A percentile compares a stretch with the other conserved stretches of the same genome.
phyloP scores from a whole-genome alignment of 1,139 yeast genomes.

The Yamadazyma kanchanaburiensis region DNA sequence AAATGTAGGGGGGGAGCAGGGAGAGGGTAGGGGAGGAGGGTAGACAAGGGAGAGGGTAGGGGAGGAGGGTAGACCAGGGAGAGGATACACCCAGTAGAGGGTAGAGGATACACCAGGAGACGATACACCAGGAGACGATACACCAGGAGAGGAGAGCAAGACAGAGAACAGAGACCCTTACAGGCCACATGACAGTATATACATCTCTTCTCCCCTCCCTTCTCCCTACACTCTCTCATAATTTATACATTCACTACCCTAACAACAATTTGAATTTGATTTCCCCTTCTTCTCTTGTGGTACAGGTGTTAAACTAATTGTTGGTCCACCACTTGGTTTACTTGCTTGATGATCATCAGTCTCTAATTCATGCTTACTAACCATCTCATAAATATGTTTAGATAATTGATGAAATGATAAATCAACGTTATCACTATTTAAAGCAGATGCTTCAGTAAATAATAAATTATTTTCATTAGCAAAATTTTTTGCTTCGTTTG shows the following conservation, averaged over 20 bases:
- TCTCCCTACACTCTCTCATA: neutral
- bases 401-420: conserved; percentile 88
- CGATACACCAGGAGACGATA: too few relatives aligned
- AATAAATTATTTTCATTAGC: conserved; percentile 90
- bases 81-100: too few relatives aligned
- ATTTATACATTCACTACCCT: conserved; percentile 8
- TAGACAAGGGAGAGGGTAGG: too few relatives aligned
- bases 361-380: conserved; percentile 82
- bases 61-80: too few relatives aligned
- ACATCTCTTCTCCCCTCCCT: too few relatives aligned
- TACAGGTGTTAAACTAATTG: conserved; percentile 90
- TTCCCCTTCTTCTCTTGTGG: conserved; percentile 75
- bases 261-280: conserved; percentile 65
- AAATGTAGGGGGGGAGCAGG: too few relatives aligned
- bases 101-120: too few relatives aligned
- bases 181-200: neutral
- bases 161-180: too few relatives aligned
- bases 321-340: conserved; percentile 73
- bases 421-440: conserved; percentile 93
- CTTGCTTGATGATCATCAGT: conserved; percentile 40
- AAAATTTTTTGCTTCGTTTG: conserved; percentile 94
- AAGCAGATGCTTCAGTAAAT: conserved; percentile 96
- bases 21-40: too few relatives aligned
- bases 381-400: conserved; percentile 91
- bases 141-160: too few relatives aligned